Conservation (phyloP, 1,284 basidiomycete genomes). For the Albatrellus sp. region DNA sequence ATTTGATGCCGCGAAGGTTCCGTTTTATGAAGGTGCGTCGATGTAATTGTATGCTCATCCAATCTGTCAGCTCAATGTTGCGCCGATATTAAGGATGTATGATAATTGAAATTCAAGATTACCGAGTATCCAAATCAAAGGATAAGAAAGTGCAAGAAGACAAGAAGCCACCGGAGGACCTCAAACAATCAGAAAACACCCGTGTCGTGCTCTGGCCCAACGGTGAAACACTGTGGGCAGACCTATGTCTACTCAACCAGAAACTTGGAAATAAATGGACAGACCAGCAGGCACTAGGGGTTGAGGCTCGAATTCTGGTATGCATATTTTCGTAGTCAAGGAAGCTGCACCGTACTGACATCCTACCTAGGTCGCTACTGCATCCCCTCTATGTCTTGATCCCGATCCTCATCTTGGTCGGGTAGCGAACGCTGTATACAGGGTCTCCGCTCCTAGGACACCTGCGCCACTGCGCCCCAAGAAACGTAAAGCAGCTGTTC, state of each 20-base stretch:
- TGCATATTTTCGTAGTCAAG: constrained; percentile 9
- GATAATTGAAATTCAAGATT: constrained; percentile 69
- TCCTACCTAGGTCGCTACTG: constrained; percentile 46
- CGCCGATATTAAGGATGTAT: constrained; percentile 45
- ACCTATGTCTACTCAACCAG: constrained; percentile 57
- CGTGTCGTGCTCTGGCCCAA: constrained; percentile 66
- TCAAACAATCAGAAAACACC: constrained; percentile 33
- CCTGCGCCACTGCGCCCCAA: constrained; percentile 39
- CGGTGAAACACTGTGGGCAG: constrained; percentile 62
- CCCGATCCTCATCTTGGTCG: constrained; percentile 64
- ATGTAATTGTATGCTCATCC: not conserved
- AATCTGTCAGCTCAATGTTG: not conserved
- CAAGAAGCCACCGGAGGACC: constrained; percentile 14
- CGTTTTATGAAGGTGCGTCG: constrained; percentile 64
- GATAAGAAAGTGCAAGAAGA: constrained; percentile 37
- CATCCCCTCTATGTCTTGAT: constrained; percentile 61
- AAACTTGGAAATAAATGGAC: constrained; percentile 45
- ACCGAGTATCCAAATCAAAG: constrained; percentile 41
- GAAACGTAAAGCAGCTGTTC: constrained; percentile 59
- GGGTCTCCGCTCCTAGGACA: constrained; percentile 54
- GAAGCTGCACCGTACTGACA: constrained; percentile 4
- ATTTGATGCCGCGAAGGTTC: constrained; percentile 54
- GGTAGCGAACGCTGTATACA: constrained; percentile 56
- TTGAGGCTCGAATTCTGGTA: constrained; percentile 63
- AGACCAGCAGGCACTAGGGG: constrained; percentile 54